Conservation (phyloP, 2,329 filamentous ascomycete species). For the Trichophyton equinum region DNA sequence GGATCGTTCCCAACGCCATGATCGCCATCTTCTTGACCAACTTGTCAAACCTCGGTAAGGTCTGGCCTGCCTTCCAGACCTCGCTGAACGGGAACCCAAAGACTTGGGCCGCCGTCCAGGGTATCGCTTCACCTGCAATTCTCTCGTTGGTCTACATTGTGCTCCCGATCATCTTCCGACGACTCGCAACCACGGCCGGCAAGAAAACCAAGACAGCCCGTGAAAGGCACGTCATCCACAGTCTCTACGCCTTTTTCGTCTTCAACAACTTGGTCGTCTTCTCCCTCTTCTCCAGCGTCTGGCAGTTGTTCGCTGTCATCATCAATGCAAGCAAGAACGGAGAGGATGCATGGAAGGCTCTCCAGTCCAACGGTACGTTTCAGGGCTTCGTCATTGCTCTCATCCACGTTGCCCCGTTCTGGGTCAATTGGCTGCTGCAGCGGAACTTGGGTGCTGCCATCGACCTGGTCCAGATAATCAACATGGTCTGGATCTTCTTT, state of each 20-base stretch:
- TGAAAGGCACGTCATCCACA: constrained; percentile 79
- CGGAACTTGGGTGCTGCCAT: constrained; percentile 87
- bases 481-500: constrained; percentile 71
- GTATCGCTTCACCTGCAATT: constrained; percentile 76
- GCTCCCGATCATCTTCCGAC: constrained; percentile 81
- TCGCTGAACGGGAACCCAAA: constrained; percentile 50
- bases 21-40: constrained; percentile 91
- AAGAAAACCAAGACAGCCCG: constrained; percentile 86
- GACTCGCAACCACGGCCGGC: constrained; percentile 68
- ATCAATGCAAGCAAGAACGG: constrained; percentile 46
- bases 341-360: constrained; percentile 54
- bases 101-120: constrained; percentile 80
- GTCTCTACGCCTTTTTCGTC: constrained; percentile 89
- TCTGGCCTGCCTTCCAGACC: constrained; percentile 64
- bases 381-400: constrained; percentile 57
- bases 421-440: constrained; percentile 87
- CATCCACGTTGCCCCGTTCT: constrained; percentile 75
- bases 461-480: constrained; percentile 81
- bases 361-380: constrained; percentile 52
- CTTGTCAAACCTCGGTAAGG: constrained; percentile 60
- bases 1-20: constrained; percentile 84
- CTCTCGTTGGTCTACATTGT: constrained; percentile 79
- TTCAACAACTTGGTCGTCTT: constrained; percentile 96
- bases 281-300: constrained; percentile 76
- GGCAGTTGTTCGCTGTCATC: constrained; percentile 57